Evolutionary conservation across 2,329 filamentous ascomycete genomes (phyloP).

Genomic region (Cladosporium sp.): DNA sequence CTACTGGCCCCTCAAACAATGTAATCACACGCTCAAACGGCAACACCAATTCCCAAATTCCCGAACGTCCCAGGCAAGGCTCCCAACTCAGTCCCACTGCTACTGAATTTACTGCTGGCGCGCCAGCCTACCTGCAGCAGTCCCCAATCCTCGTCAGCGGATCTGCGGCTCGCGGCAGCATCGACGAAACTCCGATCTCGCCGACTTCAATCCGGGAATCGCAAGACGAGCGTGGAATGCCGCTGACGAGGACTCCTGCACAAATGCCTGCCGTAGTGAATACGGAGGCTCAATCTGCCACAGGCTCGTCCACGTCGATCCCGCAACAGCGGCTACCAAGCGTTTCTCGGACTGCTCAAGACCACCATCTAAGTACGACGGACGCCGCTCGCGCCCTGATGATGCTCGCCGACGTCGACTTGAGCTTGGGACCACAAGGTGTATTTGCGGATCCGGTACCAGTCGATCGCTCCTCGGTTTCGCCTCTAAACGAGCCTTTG

Average conservation of each 20-base stretch:
- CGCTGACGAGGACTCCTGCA: background rate
- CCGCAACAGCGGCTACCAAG: background rate
- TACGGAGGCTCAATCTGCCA: background rate
- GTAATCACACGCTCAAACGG: constrained; percentile 8
- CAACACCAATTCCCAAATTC: background rate
- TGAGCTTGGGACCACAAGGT: background rate
- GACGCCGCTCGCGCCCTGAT: background rate
- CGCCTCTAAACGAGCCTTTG: background rate
- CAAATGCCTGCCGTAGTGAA: background rate
- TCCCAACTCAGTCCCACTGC: constrained; percentile 7
- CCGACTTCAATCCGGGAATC: background rate
- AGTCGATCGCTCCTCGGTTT: background rate
- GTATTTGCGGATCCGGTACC: background rate
- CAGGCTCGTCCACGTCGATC: background rate
- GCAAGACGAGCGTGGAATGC: background rate
- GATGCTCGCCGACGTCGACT: background rate
- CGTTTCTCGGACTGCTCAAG: background rate
- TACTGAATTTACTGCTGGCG: background rate
- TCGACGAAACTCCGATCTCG: constrained; percentile 2
- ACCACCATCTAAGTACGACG: background rate
- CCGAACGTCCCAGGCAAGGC: background rate
- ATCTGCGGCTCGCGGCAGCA: background rate
- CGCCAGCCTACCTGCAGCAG: background rate
- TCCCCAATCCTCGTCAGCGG: background rate
- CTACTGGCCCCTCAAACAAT: constrained; percentile 9